Conservation (phyloP, 2,329 filamentous ascomycete species). For the Pyrenophora teres region DNA sequence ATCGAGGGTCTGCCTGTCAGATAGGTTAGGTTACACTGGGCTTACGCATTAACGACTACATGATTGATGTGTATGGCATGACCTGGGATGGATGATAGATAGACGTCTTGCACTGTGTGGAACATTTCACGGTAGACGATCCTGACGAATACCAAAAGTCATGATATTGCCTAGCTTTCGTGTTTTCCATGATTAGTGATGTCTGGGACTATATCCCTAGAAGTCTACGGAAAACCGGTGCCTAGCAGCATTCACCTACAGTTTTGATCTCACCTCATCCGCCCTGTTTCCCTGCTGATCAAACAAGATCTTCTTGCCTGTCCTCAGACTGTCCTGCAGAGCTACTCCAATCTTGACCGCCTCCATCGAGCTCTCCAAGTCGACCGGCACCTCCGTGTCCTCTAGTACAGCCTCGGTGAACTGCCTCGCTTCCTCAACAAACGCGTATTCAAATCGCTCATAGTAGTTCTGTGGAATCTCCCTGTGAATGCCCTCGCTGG, state of each 20-base stretch:
- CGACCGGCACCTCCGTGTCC: constrained; percentile 59
- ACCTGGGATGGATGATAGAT: background rate
- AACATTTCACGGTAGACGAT: background rate
- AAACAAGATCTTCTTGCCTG: constrained; percentile 58
- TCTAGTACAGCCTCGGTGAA: constrained; percentile 65
- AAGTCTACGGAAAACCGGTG: background rate
- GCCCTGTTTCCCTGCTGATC: constrained; percentile 58
- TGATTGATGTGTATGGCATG: constrained; percentile 1
- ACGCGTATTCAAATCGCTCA: constrained; percentile 65
- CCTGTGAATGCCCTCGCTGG: constrained; percentile 58
- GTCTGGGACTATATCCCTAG: too few relatives aligned
- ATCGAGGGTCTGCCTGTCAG: constrained; percentile 51
- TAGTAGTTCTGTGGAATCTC: constrained; percentile 68
- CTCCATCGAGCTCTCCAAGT: constrained; percentile 61
- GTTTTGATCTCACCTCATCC: constrained; percentile 45
- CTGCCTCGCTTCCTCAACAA: constrained; percentile 67
- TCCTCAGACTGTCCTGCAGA: constrained; percentile 51
- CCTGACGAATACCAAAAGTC: background rate
- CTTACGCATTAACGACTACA: background rate
- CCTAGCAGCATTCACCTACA: constrained; percentile 32
- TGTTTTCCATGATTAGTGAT: too few relatives aligned
- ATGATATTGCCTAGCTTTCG: background rate
- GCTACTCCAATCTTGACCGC: constrained; percentile 64
- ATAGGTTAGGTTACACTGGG: constrained; percentile 6
- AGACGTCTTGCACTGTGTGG: background rate